A percentile compares a stretch with the other conserved stretches of the same genome.
Evolutionary conservation across 2,329 filamentous ascomycete genomes (phyloP).

Genomic region (Chaetomium olivaceum): DNA sequence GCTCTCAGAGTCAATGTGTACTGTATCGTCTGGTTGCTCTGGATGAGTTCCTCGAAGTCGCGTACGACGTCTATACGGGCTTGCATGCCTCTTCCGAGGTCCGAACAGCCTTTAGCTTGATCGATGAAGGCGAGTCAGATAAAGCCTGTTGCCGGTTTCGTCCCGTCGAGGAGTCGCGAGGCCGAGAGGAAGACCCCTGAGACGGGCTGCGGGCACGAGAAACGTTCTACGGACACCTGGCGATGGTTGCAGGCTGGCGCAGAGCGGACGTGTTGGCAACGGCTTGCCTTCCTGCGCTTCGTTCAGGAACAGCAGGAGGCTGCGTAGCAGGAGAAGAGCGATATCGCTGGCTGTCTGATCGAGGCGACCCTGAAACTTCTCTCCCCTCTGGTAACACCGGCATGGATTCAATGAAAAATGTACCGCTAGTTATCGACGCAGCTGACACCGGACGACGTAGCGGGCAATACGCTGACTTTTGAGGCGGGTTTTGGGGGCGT

Average conservation of each 20-base stretch:
- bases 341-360: slow-evolving; percentile 13
- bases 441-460: slow-evolving; percentile 33
- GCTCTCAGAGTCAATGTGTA: slow-evolving; percentile 76
- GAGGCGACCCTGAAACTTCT: slow-evolving; percentile 29
- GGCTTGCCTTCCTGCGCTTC: slow-evolving; percentile 33
- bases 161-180: slow-evolving; percentile 23
- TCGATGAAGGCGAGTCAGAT: slow-evolving; percentile 53
- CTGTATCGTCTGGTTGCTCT: slow-evolving; percentile 79
- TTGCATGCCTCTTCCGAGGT: slow-evolving; percentile 57
- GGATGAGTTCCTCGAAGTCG: slow-evolving; percentile 77
- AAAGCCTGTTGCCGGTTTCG: slow-evolving; percentile 45
- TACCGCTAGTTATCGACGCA: slow-evolving; percentile 29
- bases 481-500: slow-evolving; percentile 35
- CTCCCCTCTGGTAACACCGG: slow-evolving; percentile 41
- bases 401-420: slow-evolving; percentile 40
- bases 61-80: slow-evolving; percentile 58
- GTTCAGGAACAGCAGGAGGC: slow-evolving; percentile 33
- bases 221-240: slow-evolving; percentile 44
- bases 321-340: slow-evolving; percentile 21
- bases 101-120: slow-evolving; percentile 54
- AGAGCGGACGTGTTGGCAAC: slow-evolving; percentile 28
- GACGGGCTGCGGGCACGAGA: slow-evolving; percentile 37
- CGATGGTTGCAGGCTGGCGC: slow-evolving; percentile 38
- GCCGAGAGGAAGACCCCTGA: slow-evolving; percentile 34
- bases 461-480: slow-evolving; percentile 41